Evolutionary conservation across 2,329 filamentous ascomycete genomes (phyloP).

Genomic region (Cladosporium sp.): DNA sequence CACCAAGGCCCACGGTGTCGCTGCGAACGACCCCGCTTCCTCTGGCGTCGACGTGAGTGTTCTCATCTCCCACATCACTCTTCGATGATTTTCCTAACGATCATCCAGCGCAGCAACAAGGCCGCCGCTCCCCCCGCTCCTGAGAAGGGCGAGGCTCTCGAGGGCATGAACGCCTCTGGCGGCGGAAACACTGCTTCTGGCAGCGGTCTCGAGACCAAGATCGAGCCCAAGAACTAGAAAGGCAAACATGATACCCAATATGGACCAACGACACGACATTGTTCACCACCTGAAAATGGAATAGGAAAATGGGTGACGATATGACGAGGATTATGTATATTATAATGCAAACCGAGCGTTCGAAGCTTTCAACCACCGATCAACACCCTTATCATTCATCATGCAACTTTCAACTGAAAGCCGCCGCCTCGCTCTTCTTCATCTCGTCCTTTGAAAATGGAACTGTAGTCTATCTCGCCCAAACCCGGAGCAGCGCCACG

Average conservation of each 20-base stretch:
- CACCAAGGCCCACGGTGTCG: conserved; percentile 7
- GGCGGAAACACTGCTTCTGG: conserved; percentile 24
- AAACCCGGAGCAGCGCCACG: conserved; percentile 52
- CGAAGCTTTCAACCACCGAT: background rate
- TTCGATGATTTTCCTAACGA: no score
- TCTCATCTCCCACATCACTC: no score
- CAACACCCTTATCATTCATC: background rate
- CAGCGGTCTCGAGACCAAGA: conserved; percentile 7
- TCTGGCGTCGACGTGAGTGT: conserved; percentile 1
- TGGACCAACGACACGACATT: background rate
- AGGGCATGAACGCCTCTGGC: conserved; percentile 34
- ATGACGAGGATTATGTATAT: conserved; percentile 9
- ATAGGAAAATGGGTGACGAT: no score
- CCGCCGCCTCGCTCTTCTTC: conserved; percentile 46
- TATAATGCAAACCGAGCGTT: background rate
- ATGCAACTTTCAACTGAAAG: conserved; percentile 36
- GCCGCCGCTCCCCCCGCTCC: conserved; percentile 35
- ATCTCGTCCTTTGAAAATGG: conserved; percentile 46
- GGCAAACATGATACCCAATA: conserved; percentile 2
- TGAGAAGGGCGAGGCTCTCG: conserved; percentile 36
- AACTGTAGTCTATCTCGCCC: conserved; percentile 45
- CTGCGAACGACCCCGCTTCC: conserved; percentile 1
- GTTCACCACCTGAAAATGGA: no score
- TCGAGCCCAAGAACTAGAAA: conserved; percentile 12
- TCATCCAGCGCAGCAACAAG: conserved; percentile 26